Evolutionary conservation across 257 asterid species (phyloP).

Genomic region (Cinchona pubescens): DNA sequence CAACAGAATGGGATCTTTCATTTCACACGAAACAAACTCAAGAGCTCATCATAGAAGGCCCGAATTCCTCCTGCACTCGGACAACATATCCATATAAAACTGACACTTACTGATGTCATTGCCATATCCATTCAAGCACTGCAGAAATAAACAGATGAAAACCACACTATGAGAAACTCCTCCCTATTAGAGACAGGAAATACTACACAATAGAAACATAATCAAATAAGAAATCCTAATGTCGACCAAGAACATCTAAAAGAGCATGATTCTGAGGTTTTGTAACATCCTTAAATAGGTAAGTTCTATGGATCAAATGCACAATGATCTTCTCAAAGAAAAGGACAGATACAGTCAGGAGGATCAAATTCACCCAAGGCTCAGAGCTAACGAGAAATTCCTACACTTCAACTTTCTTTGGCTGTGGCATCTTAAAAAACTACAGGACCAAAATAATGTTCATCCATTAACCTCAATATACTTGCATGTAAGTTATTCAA

Average conservation of each 20-base stretch:
- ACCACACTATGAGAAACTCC: background rate
- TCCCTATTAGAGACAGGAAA: background rate
- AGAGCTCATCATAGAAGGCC: constrained; percentile 53
- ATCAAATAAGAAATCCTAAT: background rate
- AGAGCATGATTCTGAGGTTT: background rate
- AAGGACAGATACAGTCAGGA: background rate
- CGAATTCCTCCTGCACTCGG: constrained; percentile 69
- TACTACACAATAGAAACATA: background rate
- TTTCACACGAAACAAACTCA: constrained; percentile 15
- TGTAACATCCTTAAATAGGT: background rate
- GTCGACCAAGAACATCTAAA: background rate
- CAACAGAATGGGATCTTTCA: background rate
- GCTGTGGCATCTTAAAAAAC: background rate
- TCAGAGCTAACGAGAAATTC: background rate
- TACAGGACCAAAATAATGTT: background rate
- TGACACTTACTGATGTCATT: constrained; percentile 79
- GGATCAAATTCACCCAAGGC: background rate
- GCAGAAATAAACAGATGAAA: constrained; percentile 17
- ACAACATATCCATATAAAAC: constrained; percentile 82
- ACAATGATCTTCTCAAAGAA: background rate
- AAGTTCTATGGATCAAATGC: background rate
- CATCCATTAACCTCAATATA: background rate
- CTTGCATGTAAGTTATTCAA: background rate
- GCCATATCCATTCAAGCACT: constrained; percentile 65
- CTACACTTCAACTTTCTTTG: background rate